Evolutionary conservation across 2,329 filamentous ascomycete species (phyloP).

Genomic region (Cucurbitaria berberidis): DNA sequence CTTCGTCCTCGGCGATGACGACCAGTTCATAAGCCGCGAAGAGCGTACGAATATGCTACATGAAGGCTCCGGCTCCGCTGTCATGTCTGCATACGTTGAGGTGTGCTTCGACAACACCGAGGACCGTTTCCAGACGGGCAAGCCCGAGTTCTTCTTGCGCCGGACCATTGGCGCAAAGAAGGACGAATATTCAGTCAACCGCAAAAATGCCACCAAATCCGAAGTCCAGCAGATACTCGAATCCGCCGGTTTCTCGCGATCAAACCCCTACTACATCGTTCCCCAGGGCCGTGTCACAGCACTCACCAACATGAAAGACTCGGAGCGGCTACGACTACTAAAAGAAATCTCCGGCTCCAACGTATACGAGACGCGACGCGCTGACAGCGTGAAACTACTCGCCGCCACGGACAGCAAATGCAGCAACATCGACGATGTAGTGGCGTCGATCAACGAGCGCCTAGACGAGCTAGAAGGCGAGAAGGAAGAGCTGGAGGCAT

Average conservation of each 20-base stretch:
- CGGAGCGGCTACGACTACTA: constrained; percentile 83
- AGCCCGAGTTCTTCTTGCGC: constrained; percentile 86
- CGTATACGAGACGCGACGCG: constrained; percentile 89
- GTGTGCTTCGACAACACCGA: constrained; percentile 99
- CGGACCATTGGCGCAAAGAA: constrained; percentile 97
- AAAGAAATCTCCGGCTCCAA: constrained; percentile 99
- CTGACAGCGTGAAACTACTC: constrained; percentile 96
- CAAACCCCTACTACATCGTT: constrained; percentile 99
- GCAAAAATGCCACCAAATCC: constrained; percentile 91
- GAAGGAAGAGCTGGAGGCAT: constrained; percentile 92
- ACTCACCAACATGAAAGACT: constrained; percentile 98
- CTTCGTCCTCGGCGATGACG: constrained; percentile 97
- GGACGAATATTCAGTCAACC: constrained; percentile 96
- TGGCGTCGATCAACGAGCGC: constrained; percentile 90
- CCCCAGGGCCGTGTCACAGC: constrained; percentile 95
- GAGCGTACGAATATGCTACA: constrained; percentile 96
- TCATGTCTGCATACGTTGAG: constrained; percentile 99
- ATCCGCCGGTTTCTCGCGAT: constrained; percentile 93
- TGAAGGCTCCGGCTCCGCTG: constrained; percentile 94
- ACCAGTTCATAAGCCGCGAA: constrained; percentile 93
- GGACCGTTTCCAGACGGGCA: constrained; percentile 91
- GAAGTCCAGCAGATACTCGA: constrained; percentile 96
- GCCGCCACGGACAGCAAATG: constrained; percentile 94
- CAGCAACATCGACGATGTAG: constrained; percentile 88
- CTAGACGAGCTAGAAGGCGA: constrained; percentile 91